Percentiles rank a stretch among this genome's conserved stretches.
Conservation (phyloP, 1,284 basidiomycete genomes). For the Ustilago cynodontis region DNA sequence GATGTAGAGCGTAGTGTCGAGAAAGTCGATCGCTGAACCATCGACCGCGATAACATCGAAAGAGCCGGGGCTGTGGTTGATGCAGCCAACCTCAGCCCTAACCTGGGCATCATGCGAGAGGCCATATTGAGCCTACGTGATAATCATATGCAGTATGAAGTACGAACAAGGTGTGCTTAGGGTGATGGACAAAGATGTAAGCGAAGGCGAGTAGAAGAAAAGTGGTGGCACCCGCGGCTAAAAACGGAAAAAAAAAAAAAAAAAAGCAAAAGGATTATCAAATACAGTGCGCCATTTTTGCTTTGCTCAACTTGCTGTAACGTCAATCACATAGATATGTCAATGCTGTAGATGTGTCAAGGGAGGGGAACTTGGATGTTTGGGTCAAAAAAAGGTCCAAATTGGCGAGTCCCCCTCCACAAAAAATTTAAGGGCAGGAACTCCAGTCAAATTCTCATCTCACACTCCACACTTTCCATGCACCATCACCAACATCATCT, state of each 20-base stretch:
- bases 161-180: neutral
- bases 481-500: too few relatives aligned
- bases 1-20: neutral
- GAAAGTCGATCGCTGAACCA: slow-evolving; percentile 3
- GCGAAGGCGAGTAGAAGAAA: neutral
- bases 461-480: too few relatives aligned
- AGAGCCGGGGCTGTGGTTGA: neutral
- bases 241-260: neutral
- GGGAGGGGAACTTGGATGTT: too few relatives aligned
- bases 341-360: too few relatives aligned
- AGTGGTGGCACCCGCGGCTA: slow-evolving; percentile 4
- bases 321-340: too few relatives aligned
- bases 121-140: slow-evolving; percentile 4
- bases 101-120: slow-evolving; percentile 13
- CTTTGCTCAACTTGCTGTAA: neutral
- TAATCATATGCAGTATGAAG: neutral
- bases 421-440: too few relatives aligned
- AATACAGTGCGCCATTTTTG: slow-evolving; percentile 7
- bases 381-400: too few relatives aligned
- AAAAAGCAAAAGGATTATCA: slow-evolving; percentile 4
- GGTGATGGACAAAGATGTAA: neutral
- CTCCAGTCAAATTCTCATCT: too few relatives aligned
- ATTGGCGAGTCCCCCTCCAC: too few relatives aligned
- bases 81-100: slow-evolving; percentile 16
- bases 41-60: neutral